Base-by-base conservation (phyloP, 2,329 filamentous ascomycete genomes). In the Tolypocladium inflatum region DNA sequence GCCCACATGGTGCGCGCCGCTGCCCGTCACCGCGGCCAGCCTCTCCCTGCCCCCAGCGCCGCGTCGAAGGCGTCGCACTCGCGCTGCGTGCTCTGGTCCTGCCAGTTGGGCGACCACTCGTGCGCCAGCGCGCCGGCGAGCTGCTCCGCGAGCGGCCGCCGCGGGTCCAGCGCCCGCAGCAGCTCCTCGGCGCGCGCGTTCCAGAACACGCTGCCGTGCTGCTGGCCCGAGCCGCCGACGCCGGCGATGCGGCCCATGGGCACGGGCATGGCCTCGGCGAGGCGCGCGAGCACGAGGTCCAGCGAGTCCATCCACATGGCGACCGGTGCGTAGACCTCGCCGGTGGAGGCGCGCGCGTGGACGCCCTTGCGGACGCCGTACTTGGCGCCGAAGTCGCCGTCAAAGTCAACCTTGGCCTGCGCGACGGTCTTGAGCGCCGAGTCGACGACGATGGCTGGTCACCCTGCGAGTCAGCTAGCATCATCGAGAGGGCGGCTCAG, bases 121-220 rank as follows among this genome's bases (percentile, higher is more conserved):
- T 95, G 88, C 19, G 91, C 89, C 68, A 97, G 90, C 0, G 88
- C 89, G 3, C 74, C 76, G 11, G 77, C 73, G 33, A 97, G 77
- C 75, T 96, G 91, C 60, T 89, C 85, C 55, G 89, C 80, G 53
- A 97, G 76, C 0, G 80, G 75, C 69, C 82, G 82, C 23, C 74
- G 74, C 3, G 80, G 69, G 63, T 90, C 79, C 50, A 97, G 75
- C 15, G 67, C 75, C 4, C 71, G 74, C 50, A 97, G 80, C 50
- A 88, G 68, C 9, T 73, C 67, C 68, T 89, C 88, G 7, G 90
- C 92, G 58, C 85, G 76, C 51, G 77, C 71, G 59, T 83, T 88
- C 93, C 93, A 97, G 76, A 94, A 97, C 35, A 97, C 91, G 71
- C 93, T 97, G 39, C 94, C 94, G 73, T 97, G 94, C 78, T 99